Base-by-base conservation (phyloP, 139 green algal genomes). In the Chlamydomonas eustigma region DNA sequence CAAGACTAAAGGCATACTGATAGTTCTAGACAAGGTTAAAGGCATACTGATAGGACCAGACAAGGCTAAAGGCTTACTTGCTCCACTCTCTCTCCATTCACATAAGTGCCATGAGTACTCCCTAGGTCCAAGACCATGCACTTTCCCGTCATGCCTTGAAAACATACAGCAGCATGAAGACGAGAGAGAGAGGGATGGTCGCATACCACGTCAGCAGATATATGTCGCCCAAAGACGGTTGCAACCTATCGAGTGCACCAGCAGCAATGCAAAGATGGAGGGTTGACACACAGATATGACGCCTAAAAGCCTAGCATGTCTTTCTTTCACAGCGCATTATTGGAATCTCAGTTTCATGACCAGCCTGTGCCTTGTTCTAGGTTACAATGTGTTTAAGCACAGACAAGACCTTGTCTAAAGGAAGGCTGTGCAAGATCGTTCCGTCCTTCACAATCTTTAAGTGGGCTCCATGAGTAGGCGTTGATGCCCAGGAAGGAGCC, bases 131-230 rank as follows among this genome's bases (percentile, higher is more conserved):
- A 64, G 1, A 87, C 63, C 52, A 83, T 6, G 75, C 82, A 87
- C 8, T 38, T 24, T 18, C 52, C 58, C 3, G 51, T 67, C 2
- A 37, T 35, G 25, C 6, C n/a, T 22, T 78, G 37, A 50, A 75
- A 84, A 39, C 79, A 84, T 18, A 84, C 8, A 4, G 70, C 66
- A 28, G 82, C 82, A 75, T 87, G 82, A 68, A 83, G 79, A 12
- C 82, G 76, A 24, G 69, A 80, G 30, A 87, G 37, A n/a, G 79
- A 85, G 2, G 76, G 72, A 51, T 87, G 82, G 33, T 87, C 82
- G 51, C 81, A 58, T 24, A 87, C 73, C 64, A 87, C 76, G 44
- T 87, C 79, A 28, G 76, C 78, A 37, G 67, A 74, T n/a, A 37
- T 58, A 24, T 67, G 50, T 36, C 82, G 81, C 28, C 82, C 83